phyloP scores from a whole-genome alignment of 768 basidiomycete genomes.

The Tricholoma furcatifolium region DNA sequence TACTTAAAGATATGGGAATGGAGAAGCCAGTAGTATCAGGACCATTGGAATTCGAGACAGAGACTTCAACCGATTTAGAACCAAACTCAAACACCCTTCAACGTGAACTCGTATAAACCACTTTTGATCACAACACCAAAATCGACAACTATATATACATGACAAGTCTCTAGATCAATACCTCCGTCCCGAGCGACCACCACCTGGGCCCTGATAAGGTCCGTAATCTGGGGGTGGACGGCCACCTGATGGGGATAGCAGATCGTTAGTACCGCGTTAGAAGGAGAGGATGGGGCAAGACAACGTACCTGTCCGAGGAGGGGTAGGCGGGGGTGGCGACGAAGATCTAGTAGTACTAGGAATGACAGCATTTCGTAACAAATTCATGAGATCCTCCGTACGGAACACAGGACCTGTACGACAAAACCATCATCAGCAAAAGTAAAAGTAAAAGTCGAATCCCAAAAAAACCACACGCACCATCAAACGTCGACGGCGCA shows the following conservation, averaged over 20 bases:
- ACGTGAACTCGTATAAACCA: too few species aligned
- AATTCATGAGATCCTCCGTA: constrained; percentile 85
- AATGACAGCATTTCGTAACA: constrained; percentile 80
- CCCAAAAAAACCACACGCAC: constrained; percentile 43
- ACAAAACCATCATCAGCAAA: neutral
- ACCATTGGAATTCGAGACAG: too few species aligned
- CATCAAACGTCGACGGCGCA: constrained; percentile 60
- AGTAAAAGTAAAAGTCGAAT: neutral
- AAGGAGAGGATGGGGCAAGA: neutral
- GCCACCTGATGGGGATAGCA: constrained; percentile 37
- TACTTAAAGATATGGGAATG: too few species aligned
- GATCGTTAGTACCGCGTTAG: too few species aligned
- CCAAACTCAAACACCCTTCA: too few species aligned
- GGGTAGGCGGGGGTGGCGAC: constrained; percentile 57
- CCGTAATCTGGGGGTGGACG: constrained; percentile 86
- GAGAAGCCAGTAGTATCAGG: too few species aligned
- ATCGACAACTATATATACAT: too few species aligned
- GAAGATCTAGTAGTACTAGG: constrained; percentile 57
- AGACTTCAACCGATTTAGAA: too few species aligned
- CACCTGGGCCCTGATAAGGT: constrained; percentile 75
- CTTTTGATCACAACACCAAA: too few species aligned
- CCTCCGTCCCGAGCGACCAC: constrained; percentile 27
- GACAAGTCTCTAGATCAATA: too few species aligned
- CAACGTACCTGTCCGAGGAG: constrained; percentile 47
- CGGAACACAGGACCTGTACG: constrained; percentile 91